A percentile compares a stretch with the other conserved stretches of the same genome.
Evolutionary conservation across 495 filamentous ascomycete species (phyloP).

Genomic region (Choiromyces venosus): DNA sequence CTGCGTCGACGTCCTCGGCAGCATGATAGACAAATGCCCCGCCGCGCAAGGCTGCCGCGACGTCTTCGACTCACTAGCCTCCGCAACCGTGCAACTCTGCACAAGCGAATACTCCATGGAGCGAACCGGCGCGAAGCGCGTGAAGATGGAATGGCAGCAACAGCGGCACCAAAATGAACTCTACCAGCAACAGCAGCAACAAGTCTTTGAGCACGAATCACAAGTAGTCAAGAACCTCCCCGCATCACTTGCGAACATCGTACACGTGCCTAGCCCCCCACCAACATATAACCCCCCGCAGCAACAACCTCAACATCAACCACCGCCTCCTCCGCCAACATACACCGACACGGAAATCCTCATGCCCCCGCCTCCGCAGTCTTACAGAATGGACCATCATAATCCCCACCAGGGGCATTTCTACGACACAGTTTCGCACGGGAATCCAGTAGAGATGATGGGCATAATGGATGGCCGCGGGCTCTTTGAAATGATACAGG

Average conservation of each 20-base stretch:
- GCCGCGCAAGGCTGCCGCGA: conserved; percentile 50
- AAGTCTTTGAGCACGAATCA: conserved; percentile 34
- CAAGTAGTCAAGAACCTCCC: conserved; percentile 42
- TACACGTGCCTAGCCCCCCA: conserved; percentile 39
- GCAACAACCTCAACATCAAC: conserved; percentile 13
- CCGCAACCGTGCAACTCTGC: conserved; percentile 32
- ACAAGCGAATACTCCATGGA: conserved; percentile 19
- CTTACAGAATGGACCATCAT: neutral
- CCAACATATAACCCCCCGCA: conserved; percentile 3
- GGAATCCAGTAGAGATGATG: conserved; percentile 14
- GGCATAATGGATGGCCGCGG: conserved; percentile 33
- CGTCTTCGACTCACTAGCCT: conserved; percentile 42
- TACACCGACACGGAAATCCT: conserved; percentile 22
- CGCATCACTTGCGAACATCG: conserved; percentile 47
- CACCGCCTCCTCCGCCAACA: neutral
- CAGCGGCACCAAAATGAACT: conserved; percentile 39
- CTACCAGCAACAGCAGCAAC: conserved; percentile 26
- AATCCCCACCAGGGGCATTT: neutral
- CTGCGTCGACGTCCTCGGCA: conserved; percentile 49
- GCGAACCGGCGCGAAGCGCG: conserved; percentile 48
- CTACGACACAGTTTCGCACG: neutral
- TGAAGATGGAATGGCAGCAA: conserved; percentile 46
- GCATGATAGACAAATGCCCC: conserved; percentile 49
- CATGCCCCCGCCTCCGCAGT: conserved; percentile 13
- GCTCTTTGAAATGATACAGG: conserved; percentile 40